Percentiles rank a stretch among this genome's conserved stretches.
Evolutionary conservation across 495 filamentous ascomycete species (phyloP).

Genomic region (Podospora fimiseda): DNA sequence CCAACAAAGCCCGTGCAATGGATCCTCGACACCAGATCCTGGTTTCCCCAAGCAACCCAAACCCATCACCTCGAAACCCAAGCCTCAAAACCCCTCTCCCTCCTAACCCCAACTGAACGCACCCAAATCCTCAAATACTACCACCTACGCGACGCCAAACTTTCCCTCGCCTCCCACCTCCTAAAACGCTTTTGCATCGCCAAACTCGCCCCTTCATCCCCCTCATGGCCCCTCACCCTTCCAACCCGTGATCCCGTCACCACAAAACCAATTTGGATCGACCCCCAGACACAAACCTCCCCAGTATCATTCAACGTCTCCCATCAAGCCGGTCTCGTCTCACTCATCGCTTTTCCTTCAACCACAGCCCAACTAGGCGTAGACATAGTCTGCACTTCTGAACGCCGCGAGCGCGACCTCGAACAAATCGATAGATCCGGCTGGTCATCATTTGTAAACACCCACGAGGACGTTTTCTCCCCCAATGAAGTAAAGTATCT

Average conservation of each 20-base stretch:
- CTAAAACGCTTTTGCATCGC: conserved; percentile 72
- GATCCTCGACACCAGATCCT: conserved; percentile 40
- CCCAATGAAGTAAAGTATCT: conserved; percentile 33
- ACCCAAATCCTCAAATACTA: conserved; percentile 49
- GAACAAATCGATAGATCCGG: conserved; percentile 40
- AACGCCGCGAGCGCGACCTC: conserved; percentile 53
- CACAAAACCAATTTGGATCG: conserved; percentile 55
- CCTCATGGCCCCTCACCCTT: conserved; percentile 59
- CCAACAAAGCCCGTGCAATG: conserved; percentile 31
- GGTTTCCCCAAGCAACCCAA: conserved; percentile 37
- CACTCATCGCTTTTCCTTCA: conserved; percentile 35
- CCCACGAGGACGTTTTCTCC: conserved; percentile 73
- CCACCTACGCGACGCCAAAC: conserved; percentile 58
- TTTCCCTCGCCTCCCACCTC: conserved; percentile 66
- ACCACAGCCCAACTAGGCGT: conserved; percentile 47
- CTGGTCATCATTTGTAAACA: conserved; percentile 64
- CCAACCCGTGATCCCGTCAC: conserved; percentile 52
- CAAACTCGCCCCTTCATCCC: conserved; percentile 40
- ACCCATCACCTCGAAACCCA: conserved; percentile 38
- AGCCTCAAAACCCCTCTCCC: conserved; percentile 49
- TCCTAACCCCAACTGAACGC: conserved; percentile 50
- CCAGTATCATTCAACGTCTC: conserved; percentile 78
- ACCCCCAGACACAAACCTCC: conserved; percentile 21
- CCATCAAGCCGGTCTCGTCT: conserved; percentile 77
- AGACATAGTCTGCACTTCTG: conserved; percentile 70